phyloP scores from a whole-genome alignment of 139 green algal genomes.

The Chlorella vulgaris region DNA sequence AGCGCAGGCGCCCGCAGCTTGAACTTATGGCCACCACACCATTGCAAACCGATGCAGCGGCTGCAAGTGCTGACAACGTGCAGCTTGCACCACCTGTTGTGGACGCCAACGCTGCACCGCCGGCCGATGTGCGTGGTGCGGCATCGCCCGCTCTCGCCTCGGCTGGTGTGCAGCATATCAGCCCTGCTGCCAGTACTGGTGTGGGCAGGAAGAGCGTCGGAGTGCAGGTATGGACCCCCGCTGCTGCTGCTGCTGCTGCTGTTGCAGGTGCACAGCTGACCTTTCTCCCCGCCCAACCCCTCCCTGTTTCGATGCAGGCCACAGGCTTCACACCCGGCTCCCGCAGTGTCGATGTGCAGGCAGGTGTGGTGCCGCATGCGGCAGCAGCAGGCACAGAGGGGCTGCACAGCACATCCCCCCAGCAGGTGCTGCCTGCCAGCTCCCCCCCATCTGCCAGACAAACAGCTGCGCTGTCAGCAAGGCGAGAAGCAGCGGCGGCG shows the following conservation, averaged over 20 bases:
- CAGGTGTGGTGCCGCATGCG: background rate
- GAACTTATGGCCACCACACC: background rate
- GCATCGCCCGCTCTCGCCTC: too few species aligned
- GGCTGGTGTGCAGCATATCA: too few species aligned
- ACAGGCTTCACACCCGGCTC: background rate
- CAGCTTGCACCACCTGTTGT: too few species aligned
- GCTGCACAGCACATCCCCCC: background rate
- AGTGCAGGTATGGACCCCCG: too few species aligned
- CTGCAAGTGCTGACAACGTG: too few species aligned
- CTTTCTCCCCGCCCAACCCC: background rate
- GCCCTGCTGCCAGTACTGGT: too few species aligned
- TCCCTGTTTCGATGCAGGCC: background rate
- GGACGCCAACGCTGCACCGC: background rate
- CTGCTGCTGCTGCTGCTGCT: too few species aligned
- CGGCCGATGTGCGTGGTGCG: background rate
- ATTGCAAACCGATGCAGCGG: background rate
- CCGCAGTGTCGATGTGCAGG: background rate
- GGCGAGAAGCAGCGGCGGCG: too few species aligned
- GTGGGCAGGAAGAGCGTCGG: too few species aligned
- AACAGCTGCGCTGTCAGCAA: too few species aligned
- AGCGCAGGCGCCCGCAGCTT: background rate
- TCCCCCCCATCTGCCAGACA: too few species aligned
- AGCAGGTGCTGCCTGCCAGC: background rate
- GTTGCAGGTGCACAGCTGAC: background rate
- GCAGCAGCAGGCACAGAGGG: too few species aligned